Base-by-base conservation (phyloP, 2,329 filamentous ascomycete species). In the Akanthomyces dipterigenus region DNA sequence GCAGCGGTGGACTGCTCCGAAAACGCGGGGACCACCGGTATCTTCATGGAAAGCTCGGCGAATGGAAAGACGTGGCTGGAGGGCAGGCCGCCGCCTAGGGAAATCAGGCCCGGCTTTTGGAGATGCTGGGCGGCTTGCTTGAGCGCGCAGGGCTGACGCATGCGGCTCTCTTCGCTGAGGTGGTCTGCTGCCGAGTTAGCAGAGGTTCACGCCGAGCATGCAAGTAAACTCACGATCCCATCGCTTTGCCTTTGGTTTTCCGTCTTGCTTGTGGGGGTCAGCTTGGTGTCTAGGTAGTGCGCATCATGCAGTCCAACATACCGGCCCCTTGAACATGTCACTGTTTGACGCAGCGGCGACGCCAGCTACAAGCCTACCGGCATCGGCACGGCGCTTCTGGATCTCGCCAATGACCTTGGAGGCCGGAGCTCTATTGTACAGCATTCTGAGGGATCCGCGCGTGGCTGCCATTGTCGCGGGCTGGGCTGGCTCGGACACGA, bases 21-120 rank as follows among this genome's bases (percentile, higher is more conserved):
- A 72, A 95, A 96, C 63, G 84, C 75, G 6, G 88, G 86, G 18
- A 85, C 77, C 1, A 77, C 76, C 18, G 92, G 91, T 1, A 96
- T 85, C 67, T 88, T 90, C 75, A 96, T 76, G 65, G 81, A 82
- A 55, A 98, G 75, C 65, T 88, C 82, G 66, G 93, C 87, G 69
- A 98, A 87, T n/a, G 95, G 95, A 70, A 99, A 99, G 75, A 96
- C 91, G 72, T 93, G 88, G 63, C 90, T 85, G 16, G 91, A 93
- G 4, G 95, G 95, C 22, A 99, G 62, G 3, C 95, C 95, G 56
- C 95, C 95, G 60, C 95, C 95, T 1, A 99, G 86, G 1, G 92
- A 96, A 70, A 99, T 95, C 63, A 97, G 77, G 18, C 89, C 92
- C 0, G 92, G 91, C 43, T 82, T 90, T 70, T 88, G 89, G 58